phyloP scores from a whole-genome alignment of 1,284 basidiomycete genomes.

The Sanghuangporus weigelae region DNA sequence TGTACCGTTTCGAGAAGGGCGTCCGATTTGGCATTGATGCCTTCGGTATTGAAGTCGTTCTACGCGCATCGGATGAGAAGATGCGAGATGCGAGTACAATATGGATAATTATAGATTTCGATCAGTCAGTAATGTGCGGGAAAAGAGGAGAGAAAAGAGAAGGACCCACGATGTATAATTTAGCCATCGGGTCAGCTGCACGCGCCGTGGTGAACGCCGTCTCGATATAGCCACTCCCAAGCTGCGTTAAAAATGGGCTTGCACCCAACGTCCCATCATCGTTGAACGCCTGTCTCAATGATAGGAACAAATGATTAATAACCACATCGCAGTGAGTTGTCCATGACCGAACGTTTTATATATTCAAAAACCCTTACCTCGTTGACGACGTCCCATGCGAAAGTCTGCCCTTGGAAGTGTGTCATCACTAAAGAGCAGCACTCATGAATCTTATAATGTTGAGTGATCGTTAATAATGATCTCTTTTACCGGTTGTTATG shows the following conservation, averaged over 20 bases:
- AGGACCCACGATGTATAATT: constrained; percentile 26
- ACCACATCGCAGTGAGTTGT: too few species aligned
- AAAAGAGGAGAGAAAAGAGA: neutral
- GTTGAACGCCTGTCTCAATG: constrained; percentile 42
- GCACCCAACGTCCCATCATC: constrained; percentile 50
- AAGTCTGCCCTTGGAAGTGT: constrained; percentile 39
- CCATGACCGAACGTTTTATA: neutral
- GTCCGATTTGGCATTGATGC: constrained; percentile 44
- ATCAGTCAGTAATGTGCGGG: neutral
- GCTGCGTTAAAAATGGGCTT: constrained; percentile 43
- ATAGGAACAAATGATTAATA: too few species aligned
- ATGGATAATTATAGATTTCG: neutral
- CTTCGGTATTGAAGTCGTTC: constrained; percentile 56
- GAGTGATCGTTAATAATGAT: neutral
- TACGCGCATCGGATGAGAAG: neutral
- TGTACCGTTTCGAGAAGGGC: constrained; percentile 47
- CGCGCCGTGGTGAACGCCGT: constrained; percentile 41
- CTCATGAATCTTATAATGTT: neutral
- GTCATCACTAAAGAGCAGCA: constrained; percentile 10
- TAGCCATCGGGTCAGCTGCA: constrained; percentile 34
- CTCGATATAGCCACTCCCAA: constrained; percentile 37
- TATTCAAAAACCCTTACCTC: constrained; percentile 21
- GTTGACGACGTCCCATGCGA: constrained; percentile 43
- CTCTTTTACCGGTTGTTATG: constrained; percentile 10
- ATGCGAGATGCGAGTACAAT: neutral